Base-by-base conservation (phyloP, 164 flowering plant genomes). In the Sedum album region DNA sequence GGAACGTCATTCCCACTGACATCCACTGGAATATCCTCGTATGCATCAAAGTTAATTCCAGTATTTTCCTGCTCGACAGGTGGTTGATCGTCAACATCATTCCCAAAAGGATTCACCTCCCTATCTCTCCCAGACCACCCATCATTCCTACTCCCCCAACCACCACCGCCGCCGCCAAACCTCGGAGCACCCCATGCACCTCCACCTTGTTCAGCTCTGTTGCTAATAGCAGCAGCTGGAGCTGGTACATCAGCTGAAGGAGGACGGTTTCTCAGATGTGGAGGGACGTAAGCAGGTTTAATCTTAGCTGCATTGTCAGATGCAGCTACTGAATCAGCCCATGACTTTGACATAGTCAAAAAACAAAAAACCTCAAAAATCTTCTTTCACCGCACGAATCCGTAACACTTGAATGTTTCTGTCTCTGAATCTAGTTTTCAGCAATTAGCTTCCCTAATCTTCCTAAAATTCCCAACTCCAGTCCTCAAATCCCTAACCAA, bases 1-100 rank as follows among this genome's bases (percentile, higher is more conserved):
- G 95, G 95, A 70, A 86, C 88, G 76, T 87, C 77, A 8, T 77
- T 81, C 53, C 91, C 95, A 74, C 90, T 88, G 0, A 91, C 83
- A 74, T 88, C 95, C 38, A 88, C 91, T 0, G 91, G 90, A 65
- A 88, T 88, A 73, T 87, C 91, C 69, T 85, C 95, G 69, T 87
- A 88, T 0, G 95, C 95, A 75, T 86, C 91, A 75, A 88, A 88
- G 57, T 88, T 88, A 41, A 88, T 88, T n/a, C 86, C 90, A 2
- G 83, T 77, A 31, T 80, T 88, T 73, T 85, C 89, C 68, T 77
- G 90, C 73, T 77, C 85, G 36, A 14, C 70, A 73, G 79, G 78
- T 11, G 38, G 65, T 55, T 81, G 81, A 1, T 75, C n/a, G 11
- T 72, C 82, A 28, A 84, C 86, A 55, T 26, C 62, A 57, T 83